Evolutionary conservation across 345 rosid genomes (phyloP).

Genomic region (Sisymbrium irio): DNA sequence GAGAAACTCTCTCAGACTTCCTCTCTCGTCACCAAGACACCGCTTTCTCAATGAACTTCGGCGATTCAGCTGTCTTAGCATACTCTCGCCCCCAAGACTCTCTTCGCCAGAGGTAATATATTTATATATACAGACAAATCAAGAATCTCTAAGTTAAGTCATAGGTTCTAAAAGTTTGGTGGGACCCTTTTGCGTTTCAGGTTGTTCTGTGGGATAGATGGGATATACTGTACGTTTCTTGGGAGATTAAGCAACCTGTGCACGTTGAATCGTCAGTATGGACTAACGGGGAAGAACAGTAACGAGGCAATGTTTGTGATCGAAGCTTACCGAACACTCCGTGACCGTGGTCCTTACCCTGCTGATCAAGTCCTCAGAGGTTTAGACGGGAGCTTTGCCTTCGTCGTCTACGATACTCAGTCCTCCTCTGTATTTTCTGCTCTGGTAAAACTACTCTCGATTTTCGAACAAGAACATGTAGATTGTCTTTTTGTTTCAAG

Average conservation of each 20-base stretch:
- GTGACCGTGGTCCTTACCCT: constrained; percentile 96
- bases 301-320: constrained; percentile 80
- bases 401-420: constrained; percentile 77
- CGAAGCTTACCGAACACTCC: constrained; percentile 79
- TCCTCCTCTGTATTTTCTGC: constrained; percentile 74
- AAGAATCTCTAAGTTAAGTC: constrained; percentile 34
- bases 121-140: background rate
- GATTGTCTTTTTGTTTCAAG: background rate
- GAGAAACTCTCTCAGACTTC: constrained; percentile 64
- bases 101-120: constrained; percentile 21
- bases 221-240: constrained; percentile 69
- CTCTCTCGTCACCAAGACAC: constrained; percentile 46
- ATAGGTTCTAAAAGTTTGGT: background rate
- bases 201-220: constrained; percentile 78
- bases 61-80: constrained; percentile 69
- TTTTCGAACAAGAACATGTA: no score
- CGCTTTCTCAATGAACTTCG: constrained; percentile 67
- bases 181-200: constrained; percentile 31
- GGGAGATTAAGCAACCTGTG: constrained; percentile 70
- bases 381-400: constrained; percentile 84
- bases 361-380: constrained; percentile 89
- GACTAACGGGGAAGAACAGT: constrained; percentile 57
- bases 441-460: constrained; percentile 48
- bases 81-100: constrained; percentile 42
- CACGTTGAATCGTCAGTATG: constrained; percentile 70